Base-by-base conservation (phyloP, 495 filamentous ascomycete genomes). In the Ramalina intermedia region DNA sequence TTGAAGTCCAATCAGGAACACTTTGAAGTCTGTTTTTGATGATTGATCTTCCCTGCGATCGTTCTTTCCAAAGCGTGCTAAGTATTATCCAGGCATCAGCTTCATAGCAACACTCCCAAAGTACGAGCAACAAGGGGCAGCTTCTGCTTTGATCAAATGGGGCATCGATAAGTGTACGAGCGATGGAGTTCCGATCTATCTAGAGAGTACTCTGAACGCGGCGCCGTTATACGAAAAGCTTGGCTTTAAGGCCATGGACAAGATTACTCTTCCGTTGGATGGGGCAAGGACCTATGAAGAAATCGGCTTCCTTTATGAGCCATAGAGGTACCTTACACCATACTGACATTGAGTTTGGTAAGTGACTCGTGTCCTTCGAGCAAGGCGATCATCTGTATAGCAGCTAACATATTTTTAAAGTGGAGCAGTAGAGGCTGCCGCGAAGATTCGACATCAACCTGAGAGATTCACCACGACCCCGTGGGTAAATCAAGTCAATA, bases 41-140 rank as follows among this genome's bases (percentile, higher is more conserved):
- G 13, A 6, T 12, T 17, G 36, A 20, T 8, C 33, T 20, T 47
- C 11, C 12, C 24, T 6, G 4, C 23, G 23, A 6, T 24, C 3
- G 23, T 24, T 6, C 23, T 12, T 16, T 38, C 6, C 9, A 2
- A 39, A 20, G 2, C 12, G 0, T 13, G 12, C 29, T 33, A 33
- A 33, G 12, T 3, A 18, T 6, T 16, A 11, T 21, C 6, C 23
- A 53, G 50, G 36, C n/a, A 23, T 53, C 20, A 48, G 36, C 27
- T 53, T 48, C 50, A 53, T 53, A 42, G 50, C 14, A 8, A 53
- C 50, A 16, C 17, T 48, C 18, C 52, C 47, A 6, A 26, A 3
- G 6, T 38, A 54, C 42, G 39, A 49, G 26, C 47, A 41, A 16
- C 52, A 42, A 20, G 47, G 41, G 26, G 47, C 52, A n/a, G 47